Percentiles rank a stretch among this genome's conserved stretches.
Conservation (phyloP, 1,284 basidiomycete genomes). For the Fomitiporia mediterranea region DNA sequence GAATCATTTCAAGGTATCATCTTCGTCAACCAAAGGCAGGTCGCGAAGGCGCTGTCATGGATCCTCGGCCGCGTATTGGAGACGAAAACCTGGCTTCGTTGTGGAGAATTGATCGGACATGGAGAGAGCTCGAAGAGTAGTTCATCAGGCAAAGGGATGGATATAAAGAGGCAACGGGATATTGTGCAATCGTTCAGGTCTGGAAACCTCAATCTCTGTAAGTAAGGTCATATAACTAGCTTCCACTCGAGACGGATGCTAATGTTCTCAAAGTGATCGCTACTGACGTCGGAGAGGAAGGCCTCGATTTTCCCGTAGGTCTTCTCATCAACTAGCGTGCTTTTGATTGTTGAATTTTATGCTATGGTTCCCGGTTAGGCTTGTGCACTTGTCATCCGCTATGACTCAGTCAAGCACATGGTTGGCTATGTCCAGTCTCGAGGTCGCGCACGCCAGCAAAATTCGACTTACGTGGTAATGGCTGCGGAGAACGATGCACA, state of each 20-base stretch:
- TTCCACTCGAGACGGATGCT: background rate
- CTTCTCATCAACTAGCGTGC: constrained; percentile 8
- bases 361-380: constrained; percentile 39
- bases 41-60: constrained; percentile 64
- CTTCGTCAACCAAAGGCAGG: constrained; percentile 79
- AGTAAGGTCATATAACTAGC: constrained; percentile 34
- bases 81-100: constrained; percentile 51
- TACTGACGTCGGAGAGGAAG: constrained; percentile 85
- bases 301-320: constrained; percentile 75
- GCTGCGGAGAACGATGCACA: constrained; percentile 53
- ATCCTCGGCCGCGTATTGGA: constrained; percentile 56
- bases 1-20: constrained; percentile 71
- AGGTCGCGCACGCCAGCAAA: constrained; percentile 71
- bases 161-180: constrained; percentile 48
- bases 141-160: constrained; percentile 47
- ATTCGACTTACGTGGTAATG: constrained; percentile 78
- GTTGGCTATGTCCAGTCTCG: constrained; percentile 81
- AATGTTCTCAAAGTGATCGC: constrained; percentile 56
- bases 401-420: constrained; percentile 73
- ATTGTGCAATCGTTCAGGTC: constrained; percentile 61
- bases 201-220: constrained; percentile 64
- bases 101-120: constrained; percentile 68
- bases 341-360: constrained; percentile 15
- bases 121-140: constrained; percentile 36
- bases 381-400: constrained; percentile 80